Percentiles rank a stretch among this genome's conserved stretches.
phyloP scores from a whole-genome alignment of 2,329 filamentous ascomycete species.

The Raffaelea arxii region DNA sequence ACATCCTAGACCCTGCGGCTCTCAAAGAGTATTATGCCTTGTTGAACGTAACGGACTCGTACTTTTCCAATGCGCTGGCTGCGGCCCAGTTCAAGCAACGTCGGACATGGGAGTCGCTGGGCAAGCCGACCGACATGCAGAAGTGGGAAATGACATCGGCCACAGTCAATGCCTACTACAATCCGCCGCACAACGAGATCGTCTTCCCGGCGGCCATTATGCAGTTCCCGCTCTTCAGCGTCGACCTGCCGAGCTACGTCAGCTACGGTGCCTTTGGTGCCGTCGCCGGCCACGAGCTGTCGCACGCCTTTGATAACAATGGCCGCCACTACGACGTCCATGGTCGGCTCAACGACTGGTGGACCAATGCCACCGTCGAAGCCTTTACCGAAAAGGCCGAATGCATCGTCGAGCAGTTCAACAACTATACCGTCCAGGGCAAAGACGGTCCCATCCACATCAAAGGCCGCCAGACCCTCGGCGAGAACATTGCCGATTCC shows the following conservation, averaged over 20 bases:
- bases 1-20: slow-evolving; percentile 47
- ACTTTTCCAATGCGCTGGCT: slow-evolving; percentile 48
- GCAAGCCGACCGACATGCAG: slow-evolving; percentile 49
- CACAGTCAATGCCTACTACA: slow-evolving; percentile 59
- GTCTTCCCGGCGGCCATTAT: slow-evolving; percentile 61
- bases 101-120: slow-evolving; percentile 46
- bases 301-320: slow-evolving; percentile 59
- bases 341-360: slow-evolving; percentile 58
- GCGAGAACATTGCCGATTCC: slow-evolving; percentile 64
- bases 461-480: slow-evolving; percentile 53
- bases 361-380: slow-evolving; percentile 48
- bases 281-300: slow-evolving; percentile 59
- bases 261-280: slow-evolving; percentile 61
- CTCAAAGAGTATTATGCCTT: slow-evolving; percentile 47
- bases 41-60: slow-evolving; percentile 39
- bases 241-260: slow-evolving; percentile 52
- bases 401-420: slow-evolving; percentile 61
- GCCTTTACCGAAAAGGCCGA: slow-evolving; percentile 49
- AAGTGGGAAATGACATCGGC: slow-evolving; percentile 52
- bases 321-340: slow-evolving; percentile 56
- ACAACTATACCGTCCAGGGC: slow-evolving; percentile 47
- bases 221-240: slow-evolving; percentile 58
- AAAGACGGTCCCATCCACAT: slow-evolving; percentile 49
- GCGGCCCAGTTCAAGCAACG: slow-evolving; percentile 36
- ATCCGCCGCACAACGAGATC: slow-evolving; percentile 55